phyloP scores from a whole-genome alignment of 176 grass and related monocot genomes.

The Oryza meyeriana region DNA sequence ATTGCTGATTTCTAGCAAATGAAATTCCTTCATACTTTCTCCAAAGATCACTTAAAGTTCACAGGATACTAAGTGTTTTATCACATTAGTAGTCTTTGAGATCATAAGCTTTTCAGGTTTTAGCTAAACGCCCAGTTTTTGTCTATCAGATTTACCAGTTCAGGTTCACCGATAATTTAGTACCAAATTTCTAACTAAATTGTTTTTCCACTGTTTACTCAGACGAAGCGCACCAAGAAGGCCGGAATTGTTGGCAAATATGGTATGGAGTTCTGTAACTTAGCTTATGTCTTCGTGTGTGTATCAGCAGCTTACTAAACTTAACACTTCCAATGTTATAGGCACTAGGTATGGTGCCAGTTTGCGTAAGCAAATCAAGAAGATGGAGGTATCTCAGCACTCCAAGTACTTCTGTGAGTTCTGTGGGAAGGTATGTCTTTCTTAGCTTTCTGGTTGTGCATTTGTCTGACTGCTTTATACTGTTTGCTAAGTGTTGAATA shows the following conservation, averaged over 20 bases:
- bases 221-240: conserved; percentile 99
- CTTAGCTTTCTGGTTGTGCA: neutral
- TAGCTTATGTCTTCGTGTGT: neutral
- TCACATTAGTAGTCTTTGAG: neutral
- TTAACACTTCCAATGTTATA: conserved; percentile 20
- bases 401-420: conserved; percentile 97
- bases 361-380: conserved; percentile 97
- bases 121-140: neutral
- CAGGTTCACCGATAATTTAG: neutral
- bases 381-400: conserved; percentile 95
- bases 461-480: neutral
- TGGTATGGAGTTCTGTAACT: conserved; percentile 38
- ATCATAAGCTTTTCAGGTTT: neutral
- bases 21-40: neutral
- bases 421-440: conserved; percentile 65
- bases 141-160: neutral
- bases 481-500: neutral
- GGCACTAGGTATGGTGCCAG: conserved; percentile 96
- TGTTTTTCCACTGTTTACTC: conserved; percentile 26
- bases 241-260: conserved; percentile 92
- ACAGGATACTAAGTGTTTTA: neutral
- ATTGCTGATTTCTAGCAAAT: neutral
- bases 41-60: neutral
- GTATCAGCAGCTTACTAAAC: neutral
- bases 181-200: neutral